Evolutionary conservation across 257 asterid genomes (phyloP).

Genomic region (Petunia axillaris): DNA sequence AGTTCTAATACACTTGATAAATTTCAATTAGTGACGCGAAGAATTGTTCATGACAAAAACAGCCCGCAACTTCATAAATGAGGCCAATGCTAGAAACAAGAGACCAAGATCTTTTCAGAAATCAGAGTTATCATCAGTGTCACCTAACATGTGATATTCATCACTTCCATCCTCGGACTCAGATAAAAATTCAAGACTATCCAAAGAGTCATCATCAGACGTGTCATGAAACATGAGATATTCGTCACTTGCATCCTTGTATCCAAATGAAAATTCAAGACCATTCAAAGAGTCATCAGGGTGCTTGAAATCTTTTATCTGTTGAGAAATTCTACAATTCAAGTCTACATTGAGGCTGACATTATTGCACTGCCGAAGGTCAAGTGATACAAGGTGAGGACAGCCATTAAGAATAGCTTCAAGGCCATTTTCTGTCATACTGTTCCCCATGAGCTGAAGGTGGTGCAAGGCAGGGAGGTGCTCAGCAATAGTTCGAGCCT

Average conservation of each 20-base stretch:
- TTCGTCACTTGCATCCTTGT: neutral
- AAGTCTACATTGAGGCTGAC: no score
- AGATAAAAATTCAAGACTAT: no score
- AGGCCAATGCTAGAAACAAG: neutral
- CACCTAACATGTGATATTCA: neutral
- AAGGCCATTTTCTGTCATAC: no score
- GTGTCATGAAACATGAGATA: neutral
- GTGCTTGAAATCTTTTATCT: no score
- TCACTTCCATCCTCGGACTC: neutral
- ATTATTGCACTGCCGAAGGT: no score
- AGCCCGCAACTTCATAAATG: neutral
- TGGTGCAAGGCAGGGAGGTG: no score
- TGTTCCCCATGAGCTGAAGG: neutral
- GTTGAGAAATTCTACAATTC: no score
- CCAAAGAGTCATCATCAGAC: neutral
- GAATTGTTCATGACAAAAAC: neutral
- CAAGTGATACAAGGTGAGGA: no score
- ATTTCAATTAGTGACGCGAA: neutral
- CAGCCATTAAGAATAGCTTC: no score
- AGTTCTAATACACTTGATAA: no score
- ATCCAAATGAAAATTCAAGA: neutral
- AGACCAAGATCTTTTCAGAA: neutral
- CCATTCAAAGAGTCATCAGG: no score
- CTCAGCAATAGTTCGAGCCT: conserved; percentile 19
- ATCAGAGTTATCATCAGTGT: no score